Base-by-base conservation (phyloP, 148 eudicot species). In the Rhododendron ferrugineum region DNA sequence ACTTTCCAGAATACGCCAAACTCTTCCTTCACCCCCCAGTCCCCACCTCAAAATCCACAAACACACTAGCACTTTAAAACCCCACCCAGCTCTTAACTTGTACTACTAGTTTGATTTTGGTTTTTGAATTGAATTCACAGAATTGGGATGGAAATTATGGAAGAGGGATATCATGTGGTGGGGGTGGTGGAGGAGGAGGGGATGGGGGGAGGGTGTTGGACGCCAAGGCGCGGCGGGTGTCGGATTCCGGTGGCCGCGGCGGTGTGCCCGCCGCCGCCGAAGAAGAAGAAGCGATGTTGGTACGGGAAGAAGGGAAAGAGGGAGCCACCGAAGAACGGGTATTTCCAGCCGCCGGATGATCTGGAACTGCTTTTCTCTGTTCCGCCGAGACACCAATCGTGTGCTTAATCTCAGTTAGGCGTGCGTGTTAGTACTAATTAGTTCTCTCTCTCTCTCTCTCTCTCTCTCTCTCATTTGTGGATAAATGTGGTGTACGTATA, bases 281-380 rank as follows among this genome's bases (percentile, higher is more conserved):
- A 54, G 82, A 80, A 80, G 68, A 54, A 80, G 68, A 54, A 54
- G 66, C 68, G 66, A 28, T 32, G 36, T 60, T 80, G 42, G 68
- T 20, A 5, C 16, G 66, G 37, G 62, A 32, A 20, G 11, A 18
- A 34, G 23, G 28, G 44, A 14, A 80, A 34, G 68, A 34, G 13
- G 66, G 60, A 34, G 16, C 50, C 49, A 11, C 80, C 80, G 0
- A 54, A 80, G 46, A 54, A 30, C 5, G 82, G 82, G n/a, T 80
- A 52, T 54, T 80, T 80, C 44, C 66, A 80, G 26, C 68, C 82
- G 3, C 82, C 82, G 82, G 82, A 80, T 50, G 82, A 80, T 30
- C 68, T 80, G 2, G 82, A 80, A 11, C 44, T 54, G 26, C 5
- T 80, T 23, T 80, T 80, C 82, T 14, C 42, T 7, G 32, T 54